Evolutionary conservation across 345 rosid species (phyloP), one percentile per base, ranked within the genome.

Genomic region (Arabidopsis suecica): DNA sequence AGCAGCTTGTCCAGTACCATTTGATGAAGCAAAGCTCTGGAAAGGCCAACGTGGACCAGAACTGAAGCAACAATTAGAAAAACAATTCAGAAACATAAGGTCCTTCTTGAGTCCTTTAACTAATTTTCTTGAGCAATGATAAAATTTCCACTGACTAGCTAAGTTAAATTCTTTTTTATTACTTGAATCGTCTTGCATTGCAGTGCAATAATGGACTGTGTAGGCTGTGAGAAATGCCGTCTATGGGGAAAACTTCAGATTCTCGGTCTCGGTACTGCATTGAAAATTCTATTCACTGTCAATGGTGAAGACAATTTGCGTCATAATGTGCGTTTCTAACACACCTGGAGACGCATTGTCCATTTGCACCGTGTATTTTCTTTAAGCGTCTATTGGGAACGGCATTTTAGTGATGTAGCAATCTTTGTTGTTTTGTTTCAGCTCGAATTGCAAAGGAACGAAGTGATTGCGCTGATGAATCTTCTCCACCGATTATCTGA

Each of bases 221-320:
- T 94, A 44, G 97, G 99, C 40, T 95, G 99, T 79, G 99, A 95
- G 82, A 95, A 92, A 77, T 95, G 99, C 71, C 87, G 98, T 58
- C 86, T 95, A 44, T 95, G 99, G 99, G 98, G 97, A 68, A 94
- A 94, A 74, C 97, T 94, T 80, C 98, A 94, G 86, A 85, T 89
- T 86, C 91, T 90, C 13, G 98, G 98, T 51, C 95, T 91, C 48
- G 98, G 97, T 44, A 89, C 97, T 37, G 97, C 96, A n/a, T 74
- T 91, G 79, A 89, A 95, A 72, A 89, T 95, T 78, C 86, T 95
- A 14, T 95, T 95, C 82, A 88, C 97, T 33, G 96, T 79, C 58
- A 82, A 92, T 69, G 93, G 90, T n/a, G 81, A 69, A 57, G 86
- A 86, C 34, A 63, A 80, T 22, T 55, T 57, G 69, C 78, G 36